Conservation (phyloP, 1,139 yeast species). For the Maudiozyma humilis region DNA sequence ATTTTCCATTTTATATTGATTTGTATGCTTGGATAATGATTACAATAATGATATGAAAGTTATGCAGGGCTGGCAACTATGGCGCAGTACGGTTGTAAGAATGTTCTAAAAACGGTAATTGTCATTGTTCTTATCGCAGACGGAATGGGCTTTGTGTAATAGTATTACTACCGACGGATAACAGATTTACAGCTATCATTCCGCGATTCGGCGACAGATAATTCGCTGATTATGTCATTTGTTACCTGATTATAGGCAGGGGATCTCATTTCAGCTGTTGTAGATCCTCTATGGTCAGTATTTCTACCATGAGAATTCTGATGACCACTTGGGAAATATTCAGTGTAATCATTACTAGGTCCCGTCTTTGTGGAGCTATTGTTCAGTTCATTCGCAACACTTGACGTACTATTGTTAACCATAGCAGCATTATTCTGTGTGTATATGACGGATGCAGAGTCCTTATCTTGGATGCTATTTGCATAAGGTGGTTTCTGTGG, state of each 20-base stretch:
- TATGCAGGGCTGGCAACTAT: background rate
- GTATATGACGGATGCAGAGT: slow-evolving; percentile 1
- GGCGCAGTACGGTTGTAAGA: background rate
- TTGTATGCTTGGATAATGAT: background rate
- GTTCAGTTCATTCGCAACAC: no score
- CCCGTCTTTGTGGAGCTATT: background rate
- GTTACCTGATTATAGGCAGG: background rate
- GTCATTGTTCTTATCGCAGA: background rate
- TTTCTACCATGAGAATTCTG: no score
- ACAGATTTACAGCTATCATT: slow-evolving; percentile 13
- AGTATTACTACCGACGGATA: slow-evolving; percentile 6
- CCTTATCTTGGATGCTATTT: background rate
- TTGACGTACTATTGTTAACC: background rate
- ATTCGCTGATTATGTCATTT: background rate
- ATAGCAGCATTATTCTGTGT: background rate
- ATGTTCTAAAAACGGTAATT: background rate
- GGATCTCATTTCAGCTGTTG: background rate
- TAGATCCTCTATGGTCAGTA: no score
- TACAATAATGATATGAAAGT: background rate
- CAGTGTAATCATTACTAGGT: background rate
- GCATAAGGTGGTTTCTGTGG: background rate
- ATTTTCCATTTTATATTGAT: background rate
- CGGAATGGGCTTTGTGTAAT: background rate
- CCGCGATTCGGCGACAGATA: slow-evolving; percentile 4
- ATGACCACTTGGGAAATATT: background rate